Conservation (phyloP, 176 grass and related monocot species). For the Oryza meyeriana region DNA sequence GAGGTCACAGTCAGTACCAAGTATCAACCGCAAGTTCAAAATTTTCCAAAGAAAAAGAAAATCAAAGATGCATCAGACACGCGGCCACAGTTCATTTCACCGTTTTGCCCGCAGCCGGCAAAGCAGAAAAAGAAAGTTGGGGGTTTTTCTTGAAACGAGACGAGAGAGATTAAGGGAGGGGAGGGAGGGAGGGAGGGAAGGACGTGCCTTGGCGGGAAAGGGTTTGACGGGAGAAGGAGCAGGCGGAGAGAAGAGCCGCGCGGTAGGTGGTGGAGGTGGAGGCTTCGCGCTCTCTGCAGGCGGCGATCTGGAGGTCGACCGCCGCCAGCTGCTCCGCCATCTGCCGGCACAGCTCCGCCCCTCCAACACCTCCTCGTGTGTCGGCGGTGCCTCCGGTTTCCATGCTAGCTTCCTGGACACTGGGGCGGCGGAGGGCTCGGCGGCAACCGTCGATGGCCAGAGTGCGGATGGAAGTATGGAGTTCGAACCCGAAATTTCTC, state of each 20-base stretch:
- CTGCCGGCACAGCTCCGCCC: background rate
- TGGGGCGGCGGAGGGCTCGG: background rate
- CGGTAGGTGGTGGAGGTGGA: conserved; percentile 28
- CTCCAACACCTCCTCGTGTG: background rate
- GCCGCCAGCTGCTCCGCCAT: conserved; percentile 19
- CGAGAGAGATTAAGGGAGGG: background rate
- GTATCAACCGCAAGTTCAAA: background rate
- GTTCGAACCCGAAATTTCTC: background rate
- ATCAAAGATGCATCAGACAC: background rate
- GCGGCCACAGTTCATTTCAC: background rate
- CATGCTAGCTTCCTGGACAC: background rate
- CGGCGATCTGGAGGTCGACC: conserved; percentile 15
- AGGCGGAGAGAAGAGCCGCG: conserved; percentile 30
- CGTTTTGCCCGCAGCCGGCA: background rate
- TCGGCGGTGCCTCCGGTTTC: background rate
- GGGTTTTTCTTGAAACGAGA: background rate
- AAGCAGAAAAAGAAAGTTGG: background rate
- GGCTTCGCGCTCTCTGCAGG: conserved; percentile 4
- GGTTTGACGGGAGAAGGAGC: conserved; percentile 12
- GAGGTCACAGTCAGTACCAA: background rate
- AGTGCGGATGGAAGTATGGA: background rate
- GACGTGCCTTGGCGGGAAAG: conserved; percentile 37
- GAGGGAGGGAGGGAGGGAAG: background rate
- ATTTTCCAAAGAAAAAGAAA: background rate
- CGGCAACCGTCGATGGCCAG: background rate